Base-by-base conservation (phyloP, 345 rosid genomes). In the Heritiera littoralis region DNA sequence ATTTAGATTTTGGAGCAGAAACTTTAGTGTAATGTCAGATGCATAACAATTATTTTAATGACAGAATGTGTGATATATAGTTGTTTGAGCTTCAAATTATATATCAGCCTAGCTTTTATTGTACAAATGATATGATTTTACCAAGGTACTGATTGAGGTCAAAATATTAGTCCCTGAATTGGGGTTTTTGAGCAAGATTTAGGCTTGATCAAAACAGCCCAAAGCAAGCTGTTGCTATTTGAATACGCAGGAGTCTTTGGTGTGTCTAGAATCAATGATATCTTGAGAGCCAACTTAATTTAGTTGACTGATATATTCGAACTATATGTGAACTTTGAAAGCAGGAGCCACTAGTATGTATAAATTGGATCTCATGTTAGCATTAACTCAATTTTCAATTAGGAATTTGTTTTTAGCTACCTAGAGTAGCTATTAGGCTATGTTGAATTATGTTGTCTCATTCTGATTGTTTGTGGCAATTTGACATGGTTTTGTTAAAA, bases 391-490 rank as follows among this genome's bases (percentile, higher is more conserved):
- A 13, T 30, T 61, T 61, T 30, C 14, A 1, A 30, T 28, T 10
- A 3, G 38, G 38, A 60, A 11, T 61, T 4, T 11, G 7, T 61
- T 61, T 65, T 9, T 14, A 18, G 46, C 46, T 12, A 38, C 10
- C 11, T 35, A 46, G 40, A 18, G 17, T 65, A 65, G 69, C 69
- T 65, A 65, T 35, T 14, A 14, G 7, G 69, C 48, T 52, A 8
- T 72, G 6, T 51, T 15, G 7, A 72, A 52, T 32, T 32, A 3
- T 35, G 28, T 12, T 35, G 69, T 65, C 45, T 65, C 13, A n/a
- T 66, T 38, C 4, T 2, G 72, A 66, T 48, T 63, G 58, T 75
- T 61, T 77, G 65, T 61, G 60, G 38, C 59, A 71, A 71, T 20
- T 28, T 35, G 43, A 14, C 69, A 6, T 11, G 66, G 14, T 61